These are phyloP conservation scores for Aureobasidium sp. DNA, from an alignment of 2,329 filamentous ascomycete genomes.

Conservation along the genomic window DNA sequence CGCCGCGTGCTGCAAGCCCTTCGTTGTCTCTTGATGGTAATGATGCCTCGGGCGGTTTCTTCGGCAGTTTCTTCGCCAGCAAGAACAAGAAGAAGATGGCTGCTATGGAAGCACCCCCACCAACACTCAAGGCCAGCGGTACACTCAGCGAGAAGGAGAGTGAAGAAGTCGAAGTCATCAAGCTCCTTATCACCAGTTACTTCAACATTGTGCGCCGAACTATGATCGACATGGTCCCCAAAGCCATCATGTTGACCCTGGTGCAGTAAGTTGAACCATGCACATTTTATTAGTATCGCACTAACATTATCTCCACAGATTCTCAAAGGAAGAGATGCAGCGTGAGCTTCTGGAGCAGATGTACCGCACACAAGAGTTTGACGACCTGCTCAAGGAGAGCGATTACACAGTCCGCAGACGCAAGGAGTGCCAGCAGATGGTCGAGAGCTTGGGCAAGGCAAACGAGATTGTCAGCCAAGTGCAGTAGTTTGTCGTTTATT, in stretches of 20 bases:
- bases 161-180: slow-evolving; percentile 97
- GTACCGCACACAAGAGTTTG: slow-evolving; percentile 85
- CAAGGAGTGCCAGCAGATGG: slow-evolving; percentile 99
- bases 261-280: slow-evolving; percentile 66
- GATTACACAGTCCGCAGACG: slow-evolving; percentile 91
- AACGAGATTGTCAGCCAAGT: slow-evolving; percentile 91
- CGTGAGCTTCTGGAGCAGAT: slow-evolving; percentile 93
- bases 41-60: slow-evolving; percentile 62
- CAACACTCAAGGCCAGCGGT: slow-evolving; percentile 88
- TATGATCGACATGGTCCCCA: slow-evolving; percentile 99
- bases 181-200: slow-evolving; percentile 92
- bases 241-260: slow-evolving; percentile 96
- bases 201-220: slow-evolving; percentile 97
- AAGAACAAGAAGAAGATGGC: slow-evolving; percentile 99
- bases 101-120: slow-evolving; percentile 94
- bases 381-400: slow-evolving; percentile 93
- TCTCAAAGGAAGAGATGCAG: slow-evolving; percentile 98
- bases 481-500: slow-evolving; percentile 36
- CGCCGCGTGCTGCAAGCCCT: slow-evolving; percentile 69
- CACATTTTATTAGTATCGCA: slow-evolving; percentile 16
- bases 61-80: slow-evolving; percentile 95
- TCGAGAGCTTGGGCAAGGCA: slow-evolving; percentile 81
- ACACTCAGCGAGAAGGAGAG: slow-evolving; percentile 89
- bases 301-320: slow-evolving; percentile 44
- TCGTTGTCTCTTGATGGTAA: slow-evolving; percentile 54